Evolutionary conservation across 2,329 filamentous ascomycete species (phyloP).

Genomic region (Sporothrix schenckii): DNA sequence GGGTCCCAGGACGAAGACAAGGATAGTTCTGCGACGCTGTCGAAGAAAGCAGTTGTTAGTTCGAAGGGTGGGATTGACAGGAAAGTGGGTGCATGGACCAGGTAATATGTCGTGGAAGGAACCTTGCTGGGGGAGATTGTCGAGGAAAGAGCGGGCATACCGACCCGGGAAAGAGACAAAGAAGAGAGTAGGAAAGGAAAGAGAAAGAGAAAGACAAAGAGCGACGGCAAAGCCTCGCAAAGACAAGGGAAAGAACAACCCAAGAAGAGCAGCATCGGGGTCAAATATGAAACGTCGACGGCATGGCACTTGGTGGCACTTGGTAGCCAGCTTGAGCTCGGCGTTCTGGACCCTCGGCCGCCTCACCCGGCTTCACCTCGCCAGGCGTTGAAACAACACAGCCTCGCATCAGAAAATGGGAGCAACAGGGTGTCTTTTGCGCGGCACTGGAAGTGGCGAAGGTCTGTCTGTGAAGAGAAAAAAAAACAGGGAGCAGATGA

Average conservation of each 20-base stretch:
- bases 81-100: conserved; percentile 27
- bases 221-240: no score
- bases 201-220: neutral
- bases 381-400: conserved; percentile 6
- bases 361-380: neutral
- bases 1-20: neutral
- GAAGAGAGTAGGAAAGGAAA: neutral
- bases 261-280: neutral
- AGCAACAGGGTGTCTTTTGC: neutral
- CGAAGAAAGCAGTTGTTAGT: neutral
- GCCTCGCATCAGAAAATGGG: conserved; percentile 18
- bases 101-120: no score
- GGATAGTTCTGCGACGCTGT: neutral
- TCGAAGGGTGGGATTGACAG: conserved; percentile 22
- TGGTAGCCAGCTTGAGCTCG: neutral
- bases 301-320: neutral
- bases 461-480: conserved; percentile 4
- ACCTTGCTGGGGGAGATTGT: neutral
- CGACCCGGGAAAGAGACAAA: neutral
- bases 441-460: conserved; percentile 11
- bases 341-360: neutral
- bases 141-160: neutral
- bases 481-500: conserved; percentile 9
- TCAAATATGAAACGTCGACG: neutral
- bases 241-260: neutral